Evolutionary conservation across 1,284 basidiomycete genomes (phyloP), one percentile per base, ranked within the genome.

Genomic region (Naganishia sp.): DNA sequence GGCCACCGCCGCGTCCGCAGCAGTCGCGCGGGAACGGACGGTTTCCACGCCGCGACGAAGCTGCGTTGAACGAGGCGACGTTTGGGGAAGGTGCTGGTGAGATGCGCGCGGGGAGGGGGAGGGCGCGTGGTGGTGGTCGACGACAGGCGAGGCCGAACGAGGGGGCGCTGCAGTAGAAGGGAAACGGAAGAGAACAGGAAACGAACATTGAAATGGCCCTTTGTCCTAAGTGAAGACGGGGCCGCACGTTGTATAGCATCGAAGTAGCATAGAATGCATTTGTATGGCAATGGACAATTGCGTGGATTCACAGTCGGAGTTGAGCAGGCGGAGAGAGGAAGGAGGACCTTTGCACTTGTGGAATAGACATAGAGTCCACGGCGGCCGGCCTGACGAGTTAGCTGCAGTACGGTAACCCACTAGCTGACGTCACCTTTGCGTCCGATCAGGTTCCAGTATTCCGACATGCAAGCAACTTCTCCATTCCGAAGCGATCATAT

Each of bases 181-280:
- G 13, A 56, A 25, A 56, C 18, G 1, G 6, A 3, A 11, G 31
- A 55, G 2, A 15, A 1, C 3, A 23, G 18, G 54, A 21, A 23
- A 42, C 11, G 54, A 42, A 42, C 7, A n/a, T 21, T 21, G 28
- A 28, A 28, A 28, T 56, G 23, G 39, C 36, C 42, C 43, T 2
- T 15, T 18, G 57, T 60, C 57, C 57, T 60, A 60, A 60, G 57
- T 60, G 57, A 60, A 60, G 57, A 60, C 46, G 31, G 11, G 44
- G 36, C 18, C 48, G 15, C 21, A 33, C 48, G 59, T 61, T 61
- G 59, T 61, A 61, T 52, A 16, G 28, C 36, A n/a, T n/a, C 16
- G 15, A 44, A 25, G 33, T 11, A 48, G 36, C 36, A 46, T 33
- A 31, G 18, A 31, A 33, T 25, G 15, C 28, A 46, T 33, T 57